Evolutionary conservation across 306 rosid species (phyloP).

Genomic region (Cucumis cinereus): DNA sequence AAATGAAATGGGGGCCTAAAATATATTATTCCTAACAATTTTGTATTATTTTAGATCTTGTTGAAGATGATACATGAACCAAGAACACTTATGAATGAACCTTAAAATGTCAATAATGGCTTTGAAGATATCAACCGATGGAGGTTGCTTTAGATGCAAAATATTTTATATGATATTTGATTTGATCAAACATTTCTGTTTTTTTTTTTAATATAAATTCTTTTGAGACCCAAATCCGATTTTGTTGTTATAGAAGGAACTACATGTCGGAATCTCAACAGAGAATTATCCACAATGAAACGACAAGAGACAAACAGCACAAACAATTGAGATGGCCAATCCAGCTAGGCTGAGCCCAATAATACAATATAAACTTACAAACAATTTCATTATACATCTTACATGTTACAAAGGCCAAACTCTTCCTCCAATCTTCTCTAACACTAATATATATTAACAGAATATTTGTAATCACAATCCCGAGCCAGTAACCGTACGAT

Average conservation of each 20-base stretch:
- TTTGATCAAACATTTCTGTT: background rate
- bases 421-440: conserved; percentile 5
- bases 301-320: background rate
- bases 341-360: conserved; percentile 2
- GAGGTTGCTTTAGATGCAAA: background rate
- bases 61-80: background rate
- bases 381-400: background rate
- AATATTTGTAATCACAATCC: conserved; percentile 16
- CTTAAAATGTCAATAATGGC: background rate
- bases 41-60: background rate
- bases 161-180: background rate
- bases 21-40: background rate
- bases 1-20: background rate
- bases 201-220: background rate
- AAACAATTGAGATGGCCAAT: background rate
- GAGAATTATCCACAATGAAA: background rate
- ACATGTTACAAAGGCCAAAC: background rate
- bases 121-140: background rate
- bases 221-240: background rate
- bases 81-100: background rate
- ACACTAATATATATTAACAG: conserved; percentile 18
- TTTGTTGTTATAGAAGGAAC: background rate
- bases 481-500: conserved; percentile 3
- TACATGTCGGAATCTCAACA: conserved; percentile 1
- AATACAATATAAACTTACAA: background rate